Conservation (phyloP, 768 basidiomycete genomes). For the Agaricus subrufescens region DNA sequence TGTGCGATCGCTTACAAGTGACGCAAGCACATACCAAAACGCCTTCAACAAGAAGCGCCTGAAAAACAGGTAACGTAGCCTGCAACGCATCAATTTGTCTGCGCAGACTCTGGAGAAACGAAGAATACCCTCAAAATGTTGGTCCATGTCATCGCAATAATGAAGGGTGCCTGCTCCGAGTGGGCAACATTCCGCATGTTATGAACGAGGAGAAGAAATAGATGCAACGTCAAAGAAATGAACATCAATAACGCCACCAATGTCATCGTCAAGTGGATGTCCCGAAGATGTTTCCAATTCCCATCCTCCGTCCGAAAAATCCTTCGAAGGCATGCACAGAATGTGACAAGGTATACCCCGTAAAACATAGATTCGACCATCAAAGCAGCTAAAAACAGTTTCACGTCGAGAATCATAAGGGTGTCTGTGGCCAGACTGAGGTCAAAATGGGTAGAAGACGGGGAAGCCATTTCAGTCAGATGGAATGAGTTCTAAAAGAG, state of each 20-base stretch:
- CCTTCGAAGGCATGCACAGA: constrained; percentile 8
- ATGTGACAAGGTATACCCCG: constrained; percentile 18
- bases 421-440: too few species aligned
- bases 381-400: constrained; percentile 7
- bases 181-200: constrained; percentile 10
- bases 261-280: constrained; percentile 12
- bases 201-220: constrained; percentile 13
- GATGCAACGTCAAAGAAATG: constrained; percentile 11
- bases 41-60: constrained; percentile 11
- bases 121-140: not conserved
- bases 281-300: constrained; percentile 4
- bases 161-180: not conserved
- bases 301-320: constrained; percentile 8
- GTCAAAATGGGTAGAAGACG: too few species aligned
- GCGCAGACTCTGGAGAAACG: not conserved
- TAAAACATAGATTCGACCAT: constrained; percentile 17
- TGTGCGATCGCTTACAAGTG: not conserved
- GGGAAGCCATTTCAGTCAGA: too few species aligned
- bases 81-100: not conserved
- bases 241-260: constrained; percentile 10
- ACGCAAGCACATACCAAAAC: constrained; percentile 8
- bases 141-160: constrained; percentile 9
- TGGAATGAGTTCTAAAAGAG: too few species aligned
- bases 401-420: too few species aligned
- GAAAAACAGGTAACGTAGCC: constrained; percentile 9